phyloP scores from a whole-genome alignment of 352 stramenopile species.

The Phytophthora crassamura region DNA sequence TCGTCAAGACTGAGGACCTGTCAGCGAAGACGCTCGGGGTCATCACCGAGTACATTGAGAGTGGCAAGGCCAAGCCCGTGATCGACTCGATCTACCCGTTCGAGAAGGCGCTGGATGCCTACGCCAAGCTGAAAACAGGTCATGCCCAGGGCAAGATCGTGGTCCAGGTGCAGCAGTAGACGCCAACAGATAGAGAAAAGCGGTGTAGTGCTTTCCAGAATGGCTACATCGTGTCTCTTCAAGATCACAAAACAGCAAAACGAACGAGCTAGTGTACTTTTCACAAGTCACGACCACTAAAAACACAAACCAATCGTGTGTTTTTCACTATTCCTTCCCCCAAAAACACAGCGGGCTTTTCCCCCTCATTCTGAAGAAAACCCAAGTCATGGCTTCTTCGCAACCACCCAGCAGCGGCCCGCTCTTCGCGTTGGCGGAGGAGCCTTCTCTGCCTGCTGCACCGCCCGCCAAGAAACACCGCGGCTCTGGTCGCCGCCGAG shows the following conservation, averaged over 20 bases:
- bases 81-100: constrained; percentile 62
- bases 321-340: not conserved
- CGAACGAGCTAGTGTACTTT: not conserved
- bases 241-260: too few relatives aligned
- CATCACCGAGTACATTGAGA: constrained; percentile 52
- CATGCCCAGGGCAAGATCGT: constrained; percentile 73
- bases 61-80: constrained; percentile 40
- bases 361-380: constrained; percentile 17
- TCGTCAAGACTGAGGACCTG: constrained; percentile 13
- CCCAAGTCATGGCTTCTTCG: constrained; percentile 24
- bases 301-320: not conserved
- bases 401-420: constrained; percentile 12
- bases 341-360: constrained; percentile 30
- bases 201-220: too few relatives aligned
- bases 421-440: constrained; percentile 21
- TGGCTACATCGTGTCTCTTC: too few relatives aligned
- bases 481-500: constrained; percentile 18
- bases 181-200: too few relatives aligned
- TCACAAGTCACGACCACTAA: not conserved
- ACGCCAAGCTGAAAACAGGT: constrained; percentile 50
- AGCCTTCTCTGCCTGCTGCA: not conserved
- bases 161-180: constrained; percentile 8
- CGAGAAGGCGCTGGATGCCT: constrained; percentile 49
- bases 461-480: constrained; percentile 45
- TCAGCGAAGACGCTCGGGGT: constrained; percentile 14